A percentile compares a stretch with the other conserved stretches of the same genome.
Evolutionary conservation across 768 basidiomycete genomes (phyloP).

Genomic region (Leccinellum luteum): DNA sequence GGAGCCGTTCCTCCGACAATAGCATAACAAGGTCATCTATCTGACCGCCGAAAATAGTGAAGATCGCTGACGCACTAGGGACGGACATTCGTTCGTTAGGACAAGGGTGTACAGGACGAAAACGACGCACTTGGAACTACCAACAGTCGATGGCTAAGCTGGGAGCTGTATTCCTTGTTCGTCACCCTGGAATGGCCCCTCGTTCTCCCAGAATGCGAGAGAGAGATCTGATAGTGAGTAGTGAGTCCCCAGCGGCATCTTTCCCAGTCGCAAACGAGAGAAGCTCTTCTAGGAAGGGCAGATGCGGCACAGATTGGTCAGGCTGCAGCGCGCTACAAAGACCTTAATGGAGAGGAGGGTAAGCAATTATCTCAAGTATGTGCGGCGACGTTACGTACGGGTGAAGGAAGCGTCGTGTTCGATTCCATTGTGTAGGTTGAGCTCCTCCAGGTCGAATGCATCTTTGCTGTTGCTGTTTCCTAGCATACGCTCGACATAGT

Average conservation of each 20-base stretch:
- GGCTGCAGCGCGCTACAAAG: constrained; percentile 45
- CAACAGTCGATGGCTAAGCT: constrained; percentile 52
- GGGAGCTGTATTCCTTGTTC: constrained; percentile 59
- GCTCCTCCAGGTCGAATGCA: constrained; percentile 55
- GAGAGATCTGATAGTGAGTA: constrained; percentile 59
- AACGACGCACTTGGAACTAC: constrained; percentile 58
- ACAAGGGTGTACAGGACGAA: neutral
- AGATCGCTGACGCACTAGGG: constrained; percentile 56
- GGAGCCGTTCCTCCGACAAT: constrained; percentile 64
- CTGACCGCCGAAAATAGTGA: constrained; percentile 63
- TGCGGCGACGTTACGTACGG: constrained; percentile 13
- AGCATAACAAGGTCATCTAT: constrained; percentile 50
- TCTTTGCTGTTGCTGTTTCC: constrained; percentile 53
- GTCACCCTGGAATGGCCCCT: constrained; percentile 47
- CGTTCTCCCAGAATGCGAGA: constrained; percentile 57
- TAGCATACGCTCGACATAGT: constrained; percentile 55
- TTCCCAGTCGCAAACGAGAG: constrained; percentile 59
- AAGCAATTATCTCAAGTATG: neutral
- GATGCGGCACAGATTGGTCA: constrained; percentile 53
- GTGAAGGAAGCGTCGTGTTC: constrained; percentile 27
- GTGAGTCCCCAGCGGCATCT: constrained; percentile 40
- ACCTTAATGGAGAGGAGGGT: constrained; percentile 38
- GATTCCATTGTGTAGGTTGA: constrained; percentile 15
- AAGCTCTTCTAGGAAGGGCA: constrained; percentile 52
- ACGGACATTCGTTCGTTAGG: too few species aligned